Evolutionary conservation across 352 stramenopile genomes (phyloP), one percentile per base, ranked within the genome.

Genomic region (Pythium oligandrum): DNA sequence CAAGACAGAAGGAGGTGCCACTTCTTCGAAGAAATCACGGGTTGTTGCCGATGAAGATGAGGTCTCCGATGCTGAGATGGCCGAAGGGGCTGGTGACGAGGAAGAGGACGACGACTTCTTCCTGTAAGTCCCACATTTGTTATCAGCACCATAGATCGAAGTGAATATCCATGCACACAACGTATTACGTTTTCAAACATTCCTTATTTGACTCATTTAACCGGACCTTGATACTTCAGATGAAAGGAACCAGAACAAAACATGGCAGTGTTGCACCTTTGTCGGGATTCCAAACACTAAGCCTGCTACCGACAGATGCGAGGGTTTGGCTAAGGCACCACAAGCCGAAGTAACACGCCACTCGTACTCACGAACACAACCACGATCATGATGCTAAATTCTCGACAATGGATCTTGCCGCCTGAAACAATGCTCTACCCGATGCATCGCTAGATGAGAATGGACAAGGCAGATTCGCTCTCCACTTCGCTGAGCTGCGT

Each of bases 71-170:
- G 46, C 48, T 33, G 49, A 49, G 4, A 48, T 66, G 48, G 52
- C 65, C 4, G 51, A 66, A 6, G 56, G 57, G 5, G 57, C 69
- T 2, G 63, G 72, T 6, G 64, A 69, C 9, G 70, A 83, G 40
- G 74, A 85, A 17, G 70, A 81, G 17, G 56, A 70, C 10, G 77
- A 90, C 31, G 79, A 90, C 42, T 88, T 88, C 57, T 90, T 90
- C 51, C 56, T 88, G 57, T 90, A 64, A 78, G 38, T 12, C 10
- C 17, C 10, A 48, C 17, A 48, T 32, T 43, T 8, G 7, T 43
- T 43, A 43, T 12, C 7, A 43, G 12, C 38, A 12, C 38, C 12
- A 43, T 12, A 8, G 38, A 43, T 12, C 38, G 38, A 43, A 8
- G 38, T 26, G 17, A 26, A 26, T 26, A 26, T 43, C 38, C 38